A percentile compares a stretch with the other conserved stretches of the same genome.
Conservation (phyloP, 2,329 filamentous ascomycete genomes). For the Tolypocladium paradoxum region DNA sequence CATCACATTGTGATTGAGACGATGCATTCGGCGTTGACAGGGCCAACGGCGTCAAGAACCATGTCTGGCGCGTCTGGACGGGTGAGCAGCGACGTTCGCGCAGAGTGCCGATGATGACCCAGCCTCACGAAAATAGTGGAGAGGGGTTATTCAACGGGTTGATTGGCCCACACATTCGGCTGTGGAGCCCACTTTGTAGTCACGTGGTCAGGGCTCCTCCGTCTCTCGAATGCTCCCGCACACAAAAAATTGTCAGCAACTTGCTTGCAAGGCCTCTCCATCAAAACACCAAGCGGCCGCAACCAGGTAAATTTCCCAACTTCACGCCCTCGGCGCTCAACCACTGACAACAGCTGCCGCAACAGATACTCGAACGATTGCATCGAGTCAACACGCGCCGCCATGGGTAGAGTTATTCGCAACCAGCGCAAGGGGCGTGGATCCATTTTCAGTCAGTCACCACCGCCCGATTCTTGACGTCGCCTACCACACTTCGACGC, state of each 20-base stretch:
- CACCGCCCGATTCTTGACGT: slow-evolving; percentile 10
- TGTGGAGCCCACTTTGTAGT: slow-evolving; percentile 4
- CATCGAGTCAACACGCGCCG: slow-evolving; percentile 24
- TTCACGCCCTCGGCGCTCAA: slow-evolving; percentile 9
- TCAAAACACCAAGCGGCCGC: slow-evolving; percentile 29
- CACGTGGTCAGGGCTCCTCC: slow-evolving; percentile 28
- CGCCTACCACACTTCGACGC: slow-evolving; percentile 10
- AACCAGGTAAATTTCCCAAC: slow-evolving; percentile 24
- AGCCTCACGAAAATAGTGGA: neutral
- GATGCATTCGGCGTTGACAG: neutral
- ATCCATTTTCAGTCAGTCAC: slow-evolving; percentile 44
- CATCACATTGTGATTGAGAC: neutral
- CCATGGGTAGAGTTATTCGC: slow-evolving; percentile 52
- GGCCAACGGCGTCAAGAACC: neutral
- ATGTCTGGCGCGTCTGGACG: neutral
- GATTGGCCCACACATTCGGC: slow-evolving; percentile 2
- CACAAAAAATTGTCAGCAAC: slow-evolving; percentile 27
- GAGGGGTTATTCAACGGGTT: neutral
- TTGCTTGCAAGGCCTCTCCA: slow-evolving; percentile 18
- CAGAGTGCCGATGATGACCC: neutral
- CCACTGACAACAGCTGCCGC: slow-evolving; percentile 4
- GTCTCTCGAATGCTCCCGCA: slow-evolving; percentile 14
- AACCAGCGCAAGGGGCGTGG: slow-evolving; percentile 54
- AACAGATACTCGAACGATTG: slow-evolving; percentile 21
- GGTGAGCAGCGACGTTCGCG: neutral